These are phyloP conservation scores for Polyporus arcularius DNA, from an alignment of 768 basidiomycete species.

Conservation along the genomic window DNA sequence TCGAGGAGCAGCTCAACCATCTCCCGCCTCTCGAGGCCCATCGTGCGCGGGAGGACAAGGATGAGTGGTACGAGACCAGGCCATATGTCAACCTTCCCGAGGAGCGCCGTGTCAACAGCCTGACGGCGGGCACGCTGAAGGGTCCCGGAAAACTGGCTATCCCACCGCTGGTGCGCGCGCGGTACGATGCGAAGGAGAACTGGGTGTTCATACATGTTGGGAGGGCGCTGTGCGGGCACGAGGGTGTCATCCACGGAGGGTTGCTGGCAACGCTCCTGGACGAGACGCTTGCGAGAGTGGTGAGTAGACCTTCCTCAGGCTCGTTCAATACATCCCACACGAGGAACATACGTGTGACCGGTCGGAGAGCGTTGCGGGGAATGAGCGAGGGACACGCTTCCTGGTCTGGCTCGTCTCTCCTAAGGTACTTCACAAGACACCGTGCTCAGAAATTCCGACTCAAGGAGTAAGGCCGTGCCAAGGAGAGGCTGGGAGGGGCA, in stretches of 20 bases:
- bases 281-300: conserved; percentile 79
- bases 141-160: conserved; percentile 88
- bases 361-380: not conserved
- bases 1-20: conserved; percentile 71
- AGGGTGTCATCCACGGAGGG: conserved; percentile 94
- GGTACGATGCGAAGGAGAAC: conserved; percentile 74
- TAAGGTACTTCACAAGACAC: too few species aligned
- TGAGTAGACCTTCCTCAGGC: conserved; percentile 37
- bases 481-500: too few species aligned
- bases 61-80: conserved; percentile 75
- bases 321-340: not conserved
- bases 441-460: too few species aligned
- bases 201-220: conserved; percentile 80
- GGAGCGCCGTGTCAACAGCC: conserved; percentile 74
- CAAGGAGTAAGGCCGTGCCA: too few species aligned
- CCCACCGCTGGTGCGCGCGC: conserved; percentile 72
- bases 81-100: conserved; percentile 74
- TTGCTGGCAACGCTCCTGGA: conserved; percentile 89
- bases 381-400: too few species aligned
- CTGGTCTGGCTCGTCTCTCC: too few species aligned
- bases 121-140: conserved; percentile 82
- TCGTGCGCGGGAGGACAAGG: conserved; percentile 48
- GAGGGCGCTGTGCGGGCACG: conserved; percentile 85
- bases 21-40: conserved; percentile 60
- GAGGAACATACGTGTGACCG: not conserved